phyloP scores from a whole-genome alignment of 306 rosid species.

The Boehmeria nivea region DNA sequence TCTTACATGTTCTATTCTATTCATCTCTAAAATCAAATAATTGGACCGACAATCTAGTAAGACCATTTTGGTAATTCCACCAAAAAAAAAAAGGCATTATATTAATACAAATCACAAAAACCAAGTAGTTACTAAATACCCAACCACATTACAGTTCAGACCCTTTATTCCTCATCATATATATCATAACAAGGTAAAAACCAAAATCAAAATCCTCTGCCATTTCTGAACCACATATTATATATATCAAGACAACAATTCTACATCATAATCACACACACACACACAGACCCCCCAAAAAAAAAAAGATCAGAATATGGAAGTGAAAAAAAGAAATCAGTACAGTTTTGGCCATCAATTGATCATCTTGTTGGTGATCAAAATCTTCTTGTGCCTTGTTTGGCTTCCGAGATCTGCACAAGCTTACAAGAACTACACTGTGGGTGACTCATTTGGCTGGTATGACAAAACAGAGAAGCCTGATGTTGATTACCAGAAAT shows the following conservation, averaged over 20 bases:
- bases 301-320: not conserved
- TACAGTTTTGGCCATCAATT: not conserved
- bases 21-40: not conserved
- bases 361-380: not conserved
- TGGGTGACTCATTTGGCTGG: constrained; percentile 90
- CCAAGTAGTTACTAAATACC: not conserved
- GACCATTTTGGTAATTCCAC: constrained; percentile 18
- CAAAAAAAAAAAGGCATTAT: not conserved
- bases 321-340: not conserved
- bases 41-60: constrained; percentile 12
- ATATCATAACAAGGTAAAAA: not conserved
- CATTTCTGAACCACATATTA: not conserved
- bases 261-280: too few species aligned
- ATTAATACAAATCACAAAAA: not conserved
- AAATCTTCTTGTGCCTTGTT: constrained; percentile 2
- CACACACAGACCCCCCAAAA: not conserved
- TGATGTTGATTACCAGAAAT: constrained; percentile 55
- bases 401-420: constrained; percentile 41
- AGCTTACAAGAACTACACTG: constrained; percentile 81
- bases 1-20: not conserved
- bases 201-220: not conserved
- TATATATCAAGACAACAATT: not conserved
- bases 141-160: not conserved
- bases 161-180: not conserved
- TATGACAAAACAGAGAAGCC: constrained; percentile 56